Evolutionary conservation across 208 protist species (phyloP), one percentile per base, ranked within the genome.

Genomic region (Trypanosoma boissoni): DNA sequence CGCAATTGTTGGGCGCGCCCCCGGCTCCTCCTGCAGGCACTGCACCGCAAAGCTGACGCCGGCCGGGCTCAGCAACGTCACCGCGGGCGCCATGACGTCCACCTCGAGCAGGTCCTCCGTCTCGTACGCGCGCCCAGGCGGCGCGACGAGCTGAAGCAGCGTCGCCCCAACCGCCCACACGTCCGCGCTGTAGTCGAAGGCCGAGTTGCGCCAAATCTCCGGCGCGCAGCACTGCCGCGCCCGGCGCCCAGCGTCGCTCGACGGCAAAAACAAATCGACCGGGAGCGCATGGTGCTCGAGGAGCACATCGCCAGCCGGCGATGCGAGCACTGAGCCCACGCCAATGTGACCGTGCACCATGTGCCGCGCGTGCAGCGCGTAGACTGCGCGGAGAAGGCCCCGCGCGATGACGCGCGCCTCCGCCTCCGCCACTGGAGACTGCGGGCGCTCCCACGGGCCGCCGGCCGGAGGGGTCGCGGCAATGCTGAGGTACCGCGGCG

Each of bases 131-230:
- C 71, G 78, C 27, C 57, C 58, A 16, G 32, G 34, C 1, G 64
- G 74, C 1, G 69, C 55, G 10, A 82, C 18, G 39, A 93, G 73
- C 50, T 85, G 77, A 18, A 89, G 49, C 45, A 93, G 72, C 9
- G 90, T 59, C 14, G 86, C 78, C n/a, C 72, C 86, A 0, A 93
- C 24, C 1, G 78, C 74, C 86, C 82, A 90, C 21, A 93, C 79
- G 58, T 93, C 86, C 4, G 86, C 76, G 28, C 75, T 72, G 31
- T 48, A 72, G 41, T 45, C 46, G 70, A 83, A 90, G 1, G 65
- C 59, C 8, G 74, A 74, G 20, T 68, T 66, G 7, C 64, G 43
- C 8, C 62, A 55, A 29, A 93, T 83, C 34, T 93, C 86, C n/a
- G 86, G 86, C 16, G 86, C 86, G 16, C 74, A 77, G 16, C 58